Evolutionary conservation across 139 green algal species (phyloP).

Genomic region (Volvox africanus): DNA sequence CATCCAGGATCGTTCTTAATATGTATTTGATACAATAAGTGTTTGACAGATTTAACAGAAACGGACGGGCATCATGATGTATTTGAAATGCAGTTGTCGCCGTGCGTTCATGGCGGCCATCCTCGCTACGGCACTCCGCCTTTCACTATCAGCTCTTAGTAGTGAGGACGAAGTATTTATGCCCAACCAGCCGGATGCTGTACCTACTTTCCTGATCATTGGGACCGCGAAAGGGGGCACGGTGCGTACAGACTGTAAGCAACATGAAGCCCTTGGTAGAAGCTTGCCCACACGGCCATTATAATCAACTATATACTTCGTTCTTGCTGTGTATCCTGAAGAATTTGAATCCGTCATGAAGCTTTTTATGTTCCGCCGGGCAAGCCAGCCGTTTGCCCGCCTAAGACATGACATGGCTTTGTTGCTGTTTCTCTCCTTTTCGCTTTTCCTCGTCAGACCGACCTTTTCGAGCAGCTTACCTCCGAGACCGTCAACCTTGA

Average conservation of each 20-base stretch:
- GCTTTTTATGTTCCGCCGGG: too few relatives aligned
- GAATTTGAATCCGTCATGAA: too few relatives aligned
- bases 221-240: not conserved
- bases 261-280: too few relatives aligned
- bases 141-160: not conserved
- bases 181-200: not conserved
- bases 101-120: not conserved
- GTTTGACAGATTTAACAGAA: too few relatives aligned
- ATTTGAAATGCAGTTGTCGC: not conserved
- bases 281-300: too few relatives aligned
- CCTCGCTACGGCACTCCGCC: not conserved
- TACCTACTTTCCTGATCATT: not conserved
- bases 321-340: too few relatives aligned
- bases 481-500: not conserved
- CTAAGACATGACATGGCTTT: too few relatives aligned
- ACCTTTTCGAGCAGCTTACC: conserved; percentile 6
- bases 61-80: not conserved
- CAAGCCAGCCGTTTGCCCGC: too few relatives aligned
- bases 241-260: not conserved
- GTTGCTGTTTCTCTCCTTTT: not conserved
- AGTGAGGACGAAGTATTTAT: not conserved
- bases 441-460: not conserved
- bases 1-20: too few relatives aligned
- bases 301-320: too few relatives aligned
- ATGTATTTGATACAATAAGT: too few relatives aligned